Base-by-base conservation (phyloP, 768 basidiomycete genomes). In the Coprinopsis sp. region DNA sequence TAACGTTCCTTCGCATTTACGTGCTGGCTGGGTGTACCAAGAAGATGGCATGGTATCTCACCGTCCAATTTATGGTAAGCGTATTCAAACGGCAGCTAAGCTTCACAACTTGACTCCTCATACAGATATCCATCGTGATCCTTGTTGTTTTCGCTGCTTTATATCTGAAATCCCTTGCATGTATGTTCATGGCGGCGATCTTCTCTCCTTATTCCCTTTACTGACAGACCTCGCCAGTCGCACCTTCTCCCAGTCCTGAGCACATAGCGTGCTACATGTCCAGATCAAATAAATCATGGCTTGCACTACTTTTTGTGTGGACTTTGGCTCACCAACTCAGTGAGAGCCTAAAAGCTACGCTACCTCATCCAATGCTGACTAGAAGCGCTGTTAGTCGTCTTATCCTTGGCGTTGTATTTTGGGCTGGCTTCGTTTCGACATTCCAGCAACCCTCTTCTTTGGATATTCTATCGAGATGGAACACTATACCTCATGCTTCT, bases 401-500 rank as follows among this genome's bases (percentile, higher is more conserved):
- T 42, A 4, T 6, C 22, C 5, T 28, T 42, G 5, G 30, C 27
- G 11, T 30, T 42, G 4, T 42, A 30, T 11, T 42, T 42, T 42
- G 40, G 40, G 4, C 27, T 42, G 6, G 11, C 6, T 28, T 7
- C n/a, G 4, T 42, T 42, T 18, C 24, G 40, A n/a, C 40, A 19
- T 19, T 16, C 27, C 27, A 42, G 5, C 6, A 30, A 28, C 11
- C 40, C 40, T 24, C 27, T 42, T 5, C 7, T 42, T 27, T 6
- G 6, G 7, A 42, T 42, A 18, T 42, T 42, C 14, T 42, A 42
- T 19, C 40, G 40, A 4, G 40, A 42, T 30, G 40, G 40, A 22
- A 42, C 40, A 12, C 6, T 42, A n/a, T 42, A 42, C 30, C 16
- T 42, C 18, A 27, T 42, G 27, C 6, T 30, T 14, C 14, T 42